Percentiles rank a stretch among this genome's conserved stretches.
Evolutionary conservation across 192 early-diverging fungal genomes (phyloP).

Genomic region (Coemansia sp.): DNA sequence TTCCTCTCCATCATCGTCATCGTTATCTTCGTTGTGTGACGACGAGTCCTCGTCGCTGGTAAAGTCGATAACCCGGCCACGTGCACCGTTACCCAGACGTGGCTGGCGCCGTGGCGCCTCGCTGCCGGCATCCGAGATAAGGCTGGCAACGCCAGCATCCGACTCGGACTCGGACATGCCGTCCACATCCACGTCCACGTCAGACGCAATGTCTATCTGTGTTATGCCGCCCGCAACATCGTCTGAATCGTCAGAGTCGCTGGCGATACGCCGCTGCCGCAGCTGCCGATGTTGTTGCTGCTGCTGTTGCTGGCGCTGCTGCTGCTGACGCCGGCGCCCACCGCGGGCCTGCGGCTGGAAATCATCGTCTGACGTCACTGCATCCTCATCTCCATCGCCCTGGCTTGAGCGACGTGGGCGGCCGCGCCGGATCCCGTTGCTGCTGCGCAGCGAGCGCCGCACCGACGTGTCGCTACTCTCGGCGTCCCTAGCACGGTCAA

Average conservation of each 20-base stretch:
- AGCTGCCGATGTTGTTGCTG: slow-evolving; percentile 20
- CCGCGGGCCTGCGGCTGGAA: slow-evolving; percentile 17
- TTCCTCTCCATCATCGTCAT: background rate
- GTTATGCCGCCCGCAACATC: slow-evolving; percentile 5
- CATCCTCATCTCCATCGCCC: background rate
- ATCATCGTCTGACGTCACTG: slow-evolving; percentile 31
- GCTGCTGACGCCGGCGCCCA: background rate
- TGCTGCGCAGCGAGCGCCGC: background rate
- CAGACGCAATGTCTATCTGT: slow-evolving; percentile 4
- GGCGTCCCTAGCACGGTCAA: background rate
- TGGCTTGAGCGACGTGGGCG: background rate
- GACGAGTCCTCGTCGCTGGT: slow-evolving; percentile 1
- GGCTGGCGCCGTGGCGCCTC: background rate
- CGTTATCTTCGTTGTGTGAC: background rate
- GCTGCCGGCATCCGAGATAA: background rate
- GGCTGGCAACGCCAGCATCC: background rate
- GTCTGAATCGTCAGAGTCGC: slow-evolving; percentile 34
- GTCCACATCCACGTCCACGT: slow-evolving; percentile 3
- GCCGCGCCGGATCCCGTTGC: background rate
- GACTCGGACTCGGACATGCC: slow-evolving; percentile 14
- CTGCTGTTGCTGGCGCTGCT: slow-evolving; percentile 13
- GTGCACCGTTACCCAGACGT: background rate
- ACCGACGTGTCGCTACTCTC: background rate
- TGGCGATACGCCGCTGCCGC: slow-evolving; percentile 35
- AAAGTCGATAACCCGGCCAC: slow-evolving; percentile 6